phyloP scores from a whole-genome alignment of 805 yeast genomes.

The Candida cerambycidarum region DNA sequence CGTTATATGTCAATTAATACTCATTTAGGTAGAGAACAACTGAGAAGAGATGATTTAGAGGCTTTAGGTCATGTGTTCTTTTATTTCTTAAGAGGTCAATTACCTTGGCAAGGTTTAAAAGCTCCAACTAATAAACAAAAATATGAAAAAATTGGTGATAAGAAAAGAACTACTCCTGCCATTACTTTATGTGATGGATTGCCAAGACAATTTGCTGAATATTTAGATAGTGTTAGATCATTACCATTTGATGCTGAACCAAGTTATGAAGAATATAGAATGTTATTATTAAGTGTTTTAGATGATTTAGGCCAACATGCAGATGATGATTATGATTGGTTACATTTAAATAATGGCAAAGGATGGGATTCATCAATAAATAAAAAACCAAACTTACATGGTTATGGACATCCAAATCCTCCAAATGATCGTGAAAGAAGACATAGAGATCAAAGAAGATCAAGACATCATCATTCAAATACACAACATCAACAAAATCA shows the following conservation, averaged over 20 bases:
- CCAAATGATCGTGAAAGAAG: conserved; percentile 48
- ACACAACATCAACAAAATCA: conserved; percentile 6
- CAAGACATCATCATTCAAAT: conserved; percentile 33
- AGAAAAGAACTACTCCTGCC: conserved; percentile 86
- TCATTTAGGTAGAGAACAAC: conserved; percentile 95
- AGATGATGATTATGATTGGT: conserved; percentile 97
- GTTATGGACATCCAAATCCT: conserved; percentile 94
- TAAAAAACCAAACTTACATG: conserved; percentile 91
- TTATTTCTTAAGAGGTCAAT: conserved; percentile 88
- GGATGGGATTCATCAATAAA: conserved; percentile 93
- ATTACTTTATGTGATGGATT: conserved; percentile 83
- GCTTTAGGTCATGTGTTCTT: conserved; percentile 95
- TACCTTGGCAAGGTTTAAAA: conserved; percentile 99
- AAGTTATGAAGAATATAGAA: conserved; percentile 75
- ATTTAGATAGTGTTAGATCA: conserved; percentile 83
- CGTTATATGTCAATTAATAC: conserved; percentile 97
- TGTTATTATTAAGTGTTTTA: conserved; percentile 59
- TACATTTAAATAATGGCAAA: conserved; percentile 90
- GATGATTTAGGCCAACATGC: conserved; percentile 56
- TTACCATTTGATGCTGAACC: conserved; percentile 93
- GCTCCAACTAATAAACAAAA: conserved; percentile 98
- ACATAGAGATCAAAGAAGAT: conserved; percentile 46
- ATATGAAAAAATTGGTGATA: conserved; percentile 96
- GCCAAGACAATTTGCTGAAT: conserved; percentile 92
- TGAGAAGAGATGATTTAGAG: conserved; percentile 94